phyloP scores from a whole-genome alignment of 108 stramenopile species.

The Cafeteria roenbergensis region DNA sequence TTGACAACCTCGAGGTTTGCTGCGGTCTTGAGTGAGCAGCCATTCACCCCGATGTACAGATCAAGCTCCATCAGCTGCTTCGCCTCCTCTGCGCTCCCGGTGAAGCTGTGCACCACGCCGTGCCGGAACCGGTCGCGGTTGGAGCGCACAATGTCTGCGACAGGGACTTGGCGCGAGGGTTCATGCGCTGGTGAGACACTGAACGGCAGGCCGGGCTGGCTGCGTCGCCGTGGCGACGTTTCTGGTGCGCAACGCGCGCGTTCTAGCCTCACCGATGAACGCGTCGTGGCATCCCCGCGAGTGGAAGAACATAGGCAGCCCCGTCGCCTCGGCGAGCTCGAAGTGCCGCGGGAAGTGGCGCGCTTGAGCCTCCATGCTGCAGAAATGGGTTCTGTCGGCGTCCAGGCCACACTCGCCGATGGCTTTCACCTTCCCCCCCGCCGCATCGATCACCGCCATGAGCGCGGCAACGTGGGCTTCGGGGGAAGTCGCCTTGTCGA shows the following conservation, averaged over 20 bases:
- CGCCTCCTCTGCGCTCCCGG: conserved; percentile 66
- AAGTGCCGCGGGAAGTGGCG: conserved; percentile 67
- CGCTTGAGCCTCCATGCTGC: conserved; percentile 58
- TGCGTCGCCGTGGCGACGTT: not conserved
- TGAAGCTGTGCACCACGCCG: conserved; percentile 75
- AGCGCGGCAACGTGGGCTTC: not conserved
- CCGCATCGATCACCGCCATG: conserved; percentile 31
- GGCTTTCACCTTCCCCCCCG: conserved; percentile 59
- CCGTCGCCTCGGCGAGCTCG: conserved; percentile 39
- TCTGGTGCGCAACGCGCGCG: conserved; percentile 34
- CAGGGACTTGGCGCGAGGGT: not conserved
- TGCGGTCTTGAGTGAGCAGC: conserved; percentile 76
- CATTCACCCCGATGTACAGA: conserved; percentile 82
- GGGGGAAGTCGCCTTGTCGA: conserved; percentile 17
- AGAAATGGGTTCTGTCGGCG: conserved; percentile 80
- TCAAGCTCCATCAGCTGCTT: conserved; percentile 57
- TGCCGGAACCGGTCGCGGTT: conserved; percentile 1
- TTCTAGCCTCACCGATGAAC: conserved; percentile 50
- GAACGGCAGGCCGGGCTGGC: not conserved
- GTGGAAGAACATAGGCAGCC: conserved; percentile 79
- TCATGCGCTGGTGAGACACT: not conserved
- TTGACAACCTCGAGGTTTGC: conserved; percentile 63
- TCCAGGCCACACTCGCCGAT: conserved; percentile 87
- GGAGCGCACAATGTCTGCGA: not conserved
- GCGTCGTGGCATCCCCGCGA: conserved; percentile 68